Evolutionary conservation across 345 rosid genomes (phyloP), one percentile per base, ranked within the genome.

Genomic region (Syzygium jambos): DNA sequence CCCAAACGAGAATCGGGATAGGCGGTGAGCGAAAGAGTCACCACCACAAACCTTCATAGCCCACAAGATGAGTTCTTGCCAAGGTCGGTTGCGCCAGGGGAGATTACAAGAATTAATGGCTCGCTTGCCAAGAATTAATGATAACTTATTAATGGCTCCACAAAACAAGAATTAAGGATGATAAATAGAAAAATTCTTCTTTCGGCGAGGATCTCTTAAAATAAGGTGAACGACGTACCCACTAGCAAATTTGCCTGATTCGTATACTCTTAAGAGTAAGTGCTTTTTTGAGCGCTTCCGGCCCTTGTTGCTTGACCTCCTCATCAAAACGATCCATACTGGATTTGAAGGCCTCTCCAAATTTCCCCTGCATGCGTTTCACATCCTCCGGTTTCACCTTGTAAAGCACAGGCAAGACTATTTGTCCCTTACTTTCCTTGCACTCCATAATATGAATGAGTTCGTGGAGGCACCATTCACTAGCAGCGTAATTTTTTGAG

Each of bases 281-380:
- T 63, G 9, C 19, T 63, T n/a, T 8, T 63, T 0, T 29, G 21
- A 63, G 77, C 9, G 38, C 77, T 29, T 6, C 2, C 10, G 0
- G 9, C 77, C 77, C 77, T 29, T 29, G 1, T 63, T n/a, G 16
- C 34, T 61, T 3, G 73, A 13, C 34, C 1, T 27, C 17, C 4
- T 61, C 9, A 0, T n/a, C 0, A 5, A 61, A 61, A 1, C 4
- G 17, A 61, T n/a, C 0, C 38, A 2, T 3, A 29, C 15, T 4
- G 34, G 9, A 61, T 27, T 5, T 1, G 68, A 63, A n/a, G 38
- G 38, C 77, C 0, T n/a, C 0, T 29, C 19, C 77, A 3, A 63
- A n/a, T 2, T 57, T 2, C 29, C 63, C 63, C n/a, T 0, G 0
- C 3, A 23, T 1, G 0, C 4, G 2, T 57, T 13, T 5, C 63